Evolutionary conservation across 768 basidiomycete species (phyloP).

Genomic region (Rhodotorula taiwanensis): DNA sequence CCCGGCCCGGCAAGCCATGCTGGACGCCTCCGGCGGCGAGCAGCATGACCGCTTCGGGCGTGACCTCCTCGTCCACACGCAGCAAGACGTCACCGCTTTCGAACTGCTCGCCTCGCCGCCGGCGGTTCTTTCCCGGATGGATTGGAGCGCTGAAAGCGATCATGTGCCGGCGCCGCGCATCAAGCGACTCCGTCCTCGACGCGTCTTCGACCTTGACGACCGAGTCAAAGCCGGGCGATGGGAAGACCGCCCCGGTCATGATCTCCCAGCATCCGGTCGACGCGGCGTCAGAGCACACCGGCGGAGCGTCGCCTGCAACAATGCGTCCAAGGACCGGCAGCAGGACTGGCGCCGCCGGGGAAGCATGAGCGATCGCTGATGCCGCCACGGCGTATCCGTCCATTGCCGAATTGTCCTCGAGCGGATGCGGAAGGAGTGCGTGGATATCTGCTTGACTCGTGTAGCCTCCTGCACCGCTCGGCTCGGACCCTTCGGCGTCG

Average conservation of each 20-base stretch:
- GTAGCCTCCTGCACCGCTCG: too few relatives aligned
- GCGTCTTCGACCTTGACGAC: conserved; percentile 13
- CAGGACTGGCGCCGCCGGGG: background rate
- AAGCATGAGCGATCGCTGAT: background rate
- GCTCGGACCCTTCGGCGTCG: too few relatives aligned
- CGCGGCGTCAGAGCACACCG: background rate
- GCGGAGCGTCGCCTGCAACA: conserved; percentile 1
- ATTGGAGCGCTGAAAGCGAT: too few relatives aligned
- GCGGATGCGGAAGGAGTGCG: conserved; percentile 1
- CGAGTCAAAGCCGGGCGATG: background rate
- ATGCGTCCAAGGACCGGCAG: conserved; percentile 9
- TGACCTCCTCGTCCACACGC: background rate
- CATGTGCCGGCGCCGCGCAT: background rate
- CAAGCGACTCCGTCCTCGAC: background rate
- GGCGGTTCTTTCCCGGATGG: background rate
- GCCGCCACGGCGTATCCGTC: conserved; percentile 9
- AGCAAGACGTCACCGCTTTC: background rate
- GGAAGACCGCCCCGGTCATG: conserved; percentile 16
- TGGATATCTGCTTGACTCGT: background rate
- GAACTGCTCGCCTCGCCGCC: conserved; percentile 6
- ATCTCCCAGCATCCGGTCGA: conserved; percentile 8
- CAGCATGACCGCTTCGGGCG: conserved; percentile 7
- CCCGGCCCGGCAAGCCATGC: background rate
- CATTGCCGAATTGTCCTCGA: conserved; percentile 12
- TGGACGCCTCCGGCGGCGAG: background rate